Evolutionary conservation across 23 red algal species (phyloP).

Genomic region (Gracilaria gracilis): DNA sequence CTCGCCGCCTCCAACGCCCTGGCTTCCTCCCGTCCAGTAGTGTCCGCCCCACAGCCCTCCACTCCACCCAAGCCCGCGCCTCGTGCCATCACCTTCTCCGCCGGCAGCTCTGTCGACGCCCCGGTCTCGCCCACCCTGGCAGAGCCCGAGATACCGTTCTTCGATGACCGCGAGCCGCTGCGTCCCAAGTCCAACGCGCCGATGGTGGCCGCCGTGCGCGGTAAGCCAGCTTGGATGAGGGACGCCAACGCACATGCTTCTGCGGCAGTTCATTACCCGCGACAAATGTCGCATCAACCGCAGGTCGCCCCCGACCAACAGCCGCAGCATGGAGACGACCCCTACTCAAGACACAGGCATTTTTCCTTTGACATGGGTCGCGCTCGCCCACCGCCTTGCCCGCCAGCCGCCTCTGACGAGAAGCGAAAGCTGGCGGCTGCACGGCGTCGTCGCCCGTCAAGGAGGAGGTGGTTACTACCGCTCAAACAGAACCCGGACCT

Average conservation of each 20-base stretch:
- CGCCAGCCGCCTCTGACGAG: not conserved
- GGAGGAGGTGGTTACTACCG: slow-evolving; percentile 58
- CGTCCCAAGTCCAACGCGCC: slow-evolving; percentile 26
- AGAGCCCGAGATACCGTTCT: slow-evolving; percentile 39
- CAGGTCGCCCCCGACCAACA: not conserved
- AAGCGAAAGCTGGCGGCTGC: not conserved
- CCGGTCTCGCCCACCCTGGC: slow-evolving; percentile 38
- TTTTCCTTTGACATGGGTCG: slow-evolving; percentile 38
- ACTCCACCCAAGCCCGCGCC: slow-evolving; percentile 28
- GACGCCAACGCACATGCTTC: not conserved
- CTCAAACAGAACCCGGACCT: slow-evolving; percentile 7
- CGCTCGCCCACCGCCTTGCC: not conserved
- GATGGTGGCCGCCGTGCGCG: slow-evolving; percentile 23
- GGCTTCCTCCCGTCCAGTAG: slow-evolving; percentile 16
- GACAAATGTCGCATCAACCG: slow-evolving; percentile 36
- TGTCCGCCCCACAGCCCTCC: slow-evolving; percentile 15
- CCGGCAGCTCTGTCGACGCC: slow-evolving; percentile 39
- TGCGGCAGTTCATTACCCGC: not conserved
- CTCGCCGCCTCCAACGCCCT: slow-evolving; percentile 29
- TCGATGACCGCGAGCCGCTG: slow-evolving; percentile 24
- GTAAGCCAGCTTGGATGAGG: slow-evolving; percentile 45
- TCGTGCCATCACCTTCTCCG: slow-evolving; percentile 32
- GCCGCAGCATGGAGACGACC: not conserved
- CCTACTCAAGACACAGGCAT: slow-evolving; percentile 34
- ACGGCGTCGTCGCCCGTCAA: slow-evolving; percentile 28